These are phyloP conservation scores for Buddleja alternifolia DNA, from an alignment of 257 asterid species.

Conservation along the genomic window DNA sequence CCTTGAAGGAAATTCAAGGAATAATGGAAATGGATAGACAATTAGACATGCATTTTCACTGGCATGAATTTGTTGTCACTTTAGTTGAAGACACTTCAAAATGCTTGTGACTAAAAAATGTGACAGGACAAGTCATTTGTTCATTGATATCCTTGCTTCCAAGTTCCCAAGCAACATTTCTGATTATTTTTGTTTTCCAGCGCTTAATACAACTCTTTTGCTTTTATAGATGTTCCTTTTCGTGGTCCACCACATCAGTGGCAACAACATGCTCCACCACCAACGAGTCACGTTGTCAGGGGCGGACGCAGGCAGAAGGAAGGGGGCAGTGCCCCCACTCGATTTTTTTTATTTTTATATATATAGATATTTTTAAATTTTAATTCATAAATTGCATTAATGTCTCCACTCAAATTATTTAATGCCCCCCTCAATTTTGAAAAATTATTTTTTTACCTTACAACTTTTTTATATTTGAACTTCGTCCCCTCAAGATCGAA, in stretches of 20 bases:
- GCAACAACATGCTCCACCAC: conserved; percentile 43
- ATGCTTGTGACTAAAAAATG: neutral
- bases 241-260: conserved; percentile 42
- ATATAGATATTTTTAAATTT: too few relatives aligned
- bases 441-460: too few relatives aligned
- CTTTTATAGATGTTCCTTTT: conserved; percentile 44
- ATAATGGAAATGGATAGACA: neutral
- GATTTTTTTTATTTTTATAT: too few relatives aligned
- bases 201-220: conserved; percentile 13
- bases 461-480: too few relatives aligned
- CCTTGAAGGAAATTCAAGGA: conserved; percentile 12
- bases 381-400: too few relatives aligned
- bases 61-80: neutral
- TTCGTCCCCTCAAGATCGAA: too few relatives aligned
- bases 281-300: conserved; percentile 28
- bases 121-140: neutral
- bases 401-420: too few relatives aligned
- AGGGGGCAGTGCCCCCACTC: too few relatives aligned
- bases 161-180: conserved; percentile 3
- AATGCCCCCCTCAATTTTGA: too few relatives aligned
- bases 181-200: conserved; percentile 22
- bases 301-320: too few relatives aligned
- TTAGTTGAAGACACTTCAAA: conserved; percentile 3
- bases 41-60: conserved; percentile 10
- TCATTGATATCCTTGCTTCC: conserved; percentile 15